Conservation (phyloP, 1,284 basidiomycete species). For the Taiwanofungus camphoratus region DNA sequence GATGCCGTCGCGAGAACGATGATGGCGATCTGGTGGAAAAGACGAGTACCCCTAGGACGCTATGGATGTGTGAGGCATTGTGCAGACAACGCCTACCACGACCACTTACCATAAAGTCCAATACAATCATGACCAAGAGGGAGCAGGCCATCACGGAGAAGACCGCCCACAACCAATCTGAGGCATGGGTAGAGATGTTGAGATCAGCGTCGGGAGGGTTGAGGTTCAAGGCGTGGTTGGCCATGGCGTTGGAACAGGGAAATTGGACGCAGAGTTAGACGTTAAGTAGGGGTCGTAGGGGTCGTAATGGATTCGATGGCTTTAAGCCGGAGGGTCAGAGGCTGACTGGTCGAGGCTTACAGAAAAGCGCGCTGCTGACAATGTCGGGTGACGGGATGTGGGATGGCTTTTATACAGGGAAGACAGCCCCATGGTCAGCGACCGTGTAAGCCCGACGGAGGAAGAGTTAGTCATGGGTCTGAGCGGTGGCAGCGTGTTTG, state of each 20-base stretch:
- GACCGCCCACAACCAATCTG: slow-evolving; percentile 54
- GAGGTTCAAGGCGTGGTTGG: slow-evolving; percentile 23
- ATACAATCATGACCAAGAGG: slow-evolving; percentile 33
- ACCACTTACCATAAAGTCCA: slow-evolving; percentile 34
- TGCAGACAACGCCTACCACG: slow-evolving; percentile 24
- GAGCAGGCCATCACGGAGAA: slow-evolving; percentile 43
- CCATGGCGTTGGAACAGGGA: slow-evolving; percentile 12
- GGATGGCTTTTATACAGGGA: slow-evolving; percentile 3
- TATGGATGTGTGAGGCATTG: slow-evolving; percentile 9
- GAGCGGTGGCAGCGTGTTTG: neutral
- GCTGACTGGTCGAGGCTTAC: no score
- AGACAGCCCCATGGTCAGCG: neutral
- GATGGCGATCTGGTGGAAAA: slow-evolving; percentile 44
- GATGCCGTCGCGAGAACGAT: slow-evolving; percentile 41
- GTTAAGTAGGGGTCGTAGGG: slow-evolving; percentile 13
- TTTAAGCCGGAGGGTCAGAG: no score
- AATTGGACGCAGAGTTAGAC: slow-evolving; percentile 1
- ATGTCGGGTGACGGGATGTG: no score
- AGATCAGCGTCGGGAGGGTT: slow-evolving; percentile 36
- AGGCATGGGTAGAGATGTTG: slow-evolving; percentile 36
- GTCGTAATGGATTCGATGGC: neutral
- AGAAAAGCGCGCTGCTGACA: no score
- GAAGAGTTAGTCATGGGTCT: slow-evolving; percentile 3
- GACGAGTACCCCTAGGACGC: slow-evolving; percentile 35
- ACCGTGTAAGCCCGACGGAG: neutral